Conservation (phyloP, 345 rosid species). For the Populus ilicifolia region DNA sequence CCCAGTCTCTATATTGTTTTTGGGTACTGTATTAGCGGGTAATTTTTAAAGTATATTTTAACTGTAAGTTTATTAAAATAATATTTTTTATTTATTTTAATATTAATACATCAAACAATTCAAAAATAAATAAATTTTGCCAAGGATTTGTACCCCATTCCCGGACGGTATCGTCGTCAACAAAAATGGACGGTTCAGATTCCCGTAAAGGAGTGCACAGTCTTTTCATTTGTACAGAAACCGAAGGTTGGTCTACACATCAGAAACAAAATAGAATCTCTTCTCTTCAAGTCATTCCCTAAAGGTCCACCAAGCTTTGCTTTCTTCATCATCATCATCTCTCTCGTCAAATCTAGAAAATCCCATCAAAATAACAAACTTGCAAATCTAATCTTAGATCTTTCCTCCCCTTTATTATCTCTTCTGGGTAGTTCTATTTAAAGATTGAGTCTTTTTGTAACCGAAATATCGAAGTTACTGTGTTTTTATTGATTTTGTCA, state of each 20-base stretch:
- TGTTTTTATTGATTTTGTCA: neutral
- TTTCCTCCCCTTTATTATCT: neutral
- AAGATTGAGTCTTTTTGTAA: constrained; percentile 3
- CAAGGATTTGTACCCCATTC: too few species aligned
- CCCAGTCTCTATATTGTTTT: too few species aligned
- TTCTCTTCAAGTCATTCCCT: constrained; percentile 11
- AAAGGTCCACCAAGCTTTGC: neutral
- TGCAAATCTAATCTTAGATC: constrained; percentile 7
- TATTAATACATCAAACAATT: too few species aligned
- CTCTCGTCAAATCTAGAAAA: constrained; percentile 16
- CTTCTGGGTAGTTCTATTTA: constrained; percentile 5
- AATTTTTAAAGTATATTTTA: too few species aligned
- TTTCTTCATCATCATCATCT: neutral
- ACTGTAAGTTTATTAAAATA: too few species aligned
- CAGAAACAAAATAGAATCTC: neutral
- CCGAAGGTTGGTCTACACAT: neutral
- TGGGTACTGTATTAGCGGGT: too few species aligned
- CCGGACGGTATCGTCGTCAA: neutral
- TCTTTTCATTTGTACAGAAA: neutral
- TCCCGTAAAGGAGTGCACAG: neutral
- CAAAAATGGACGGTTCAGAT: constrained; percentile 13
- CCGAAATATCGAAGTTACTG: neutral
- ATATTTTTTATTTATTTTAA: too few species aligned
- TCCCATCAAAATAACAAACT: neutral
- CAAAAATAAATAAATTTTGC: too few species aligned